Base-by-base conservation (phyloP, 148 eudicot genomes). In the Rheum nobile region DNA sequence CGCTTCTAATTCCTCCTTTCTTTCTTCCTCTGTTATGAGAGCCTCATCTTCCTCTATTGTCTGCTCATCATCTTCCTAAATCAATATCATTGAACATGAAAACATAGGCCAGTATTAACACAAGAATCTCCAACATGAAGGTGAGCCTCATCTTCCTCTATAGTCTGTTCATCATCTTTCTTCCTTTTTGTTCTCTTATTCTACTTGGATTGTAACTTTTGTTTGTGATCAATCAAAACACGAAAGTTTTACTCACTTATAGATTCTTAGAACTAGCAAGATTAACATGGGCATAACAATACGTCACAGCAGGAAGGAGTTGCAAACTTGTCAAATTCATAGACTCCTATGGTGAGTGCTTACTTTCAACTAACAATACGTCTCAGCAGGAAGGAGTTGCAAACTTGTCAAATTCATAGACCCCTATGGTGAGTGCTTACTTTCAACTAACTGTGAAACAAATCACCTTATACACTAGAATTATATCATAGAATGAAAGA, bases 21-120 rank as follows among this genome's bases (percentile, higher is more conserved):
- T 83, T 82, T 90, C 99, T 77, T 88, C 96, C 79, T 79, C 84
- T 7, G 99, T 92, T 80, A 91, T 91, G 70, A 85, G 80, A 77
- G 97, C 99, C 82, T 96, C 99, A 80, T 96, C 99, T 84, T 87
- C 92, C 81, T 96, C 99, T 52, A 92, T 84, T 17, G 99, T 96
- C 83, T 77, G 88, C 81, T 96, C 97, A 50, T 96, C 97, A 83
- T 96, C 99, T 86, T 90, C 94, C 99, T 96, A 86, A 86, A 80
- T 79, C 79, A 77, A 79, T 76, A 82, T 31, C 79, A 74, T 21
- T 71, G 48, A 69, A 78, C 37, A 77, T 57, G 39, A 70, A 41
- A 75, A 34, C 12, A 72, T 75, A 71, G 43, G 43, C 46, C 71
- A 75, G 72, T 32, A 47, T 72, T 31, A 65, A 65, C 41, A 65